These are phyloP conservation scores for Phlebiopsis flavidoalba DNA, from an alignment of 768 basidiomycete genomes.

Conservation along the genomic window DNA sequence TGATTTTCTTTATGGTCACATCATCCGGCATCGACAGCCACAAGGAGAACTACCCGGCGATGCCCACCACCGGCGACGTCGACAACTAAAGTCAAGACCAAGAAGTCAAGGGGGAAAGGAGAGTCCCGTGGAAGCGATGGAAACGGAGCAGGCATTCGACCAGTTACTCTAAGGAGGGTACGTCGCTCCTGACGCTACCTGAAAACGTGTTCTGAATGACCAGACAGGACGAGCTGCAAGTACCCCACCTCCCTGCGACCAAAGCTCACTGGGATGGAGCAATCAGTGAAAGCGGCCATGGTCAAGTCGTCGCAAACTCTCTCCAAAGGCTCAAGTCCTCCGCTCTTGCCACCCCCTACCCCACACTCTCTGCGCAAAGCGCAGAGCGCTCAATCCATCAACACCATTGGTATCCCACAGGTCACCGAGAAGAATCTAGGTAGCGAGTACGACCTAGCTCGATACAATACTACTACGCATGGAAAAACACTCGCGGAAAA, in stretches of 20 bases:
- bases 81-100: slow-evolving; percentile 27
- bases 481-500: background rate
- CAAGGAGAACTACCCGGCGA: slow-evolving; percentile 65
- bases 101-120: slow-evolving; percentile 38
- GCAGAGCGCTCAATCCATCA: slow-evolving; percentile 68
- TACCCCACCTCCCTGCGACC: slow-evolving; percentile 72
- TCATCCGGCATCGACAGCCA: slow-evolving; percentile 40
- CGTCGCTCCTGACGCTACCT: slow-evolving; percentile 21
- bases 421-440: background rate
- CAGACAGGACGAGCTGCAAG: slow-evolving; percentile 83
- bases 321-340: slow-evolving; percentile 29
- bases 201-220: background rate
- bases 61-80: slow-evolving; percentile 13
- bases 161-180: slow-evolving; percentile 76
- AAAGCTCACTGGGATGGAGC: slow-evolving; percentile 76
- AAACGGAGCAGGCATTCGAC: slow-evolving; percentile 72
- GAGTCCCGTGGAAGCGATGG: slow-evolving; percentile 25
- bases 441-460: background rate
- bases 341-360: slow-evolving; percentile 32
- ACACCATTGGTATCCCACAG: slow-evolving; percentile 13
- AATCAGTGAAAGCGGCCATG: slow-evolving; percentile 88
- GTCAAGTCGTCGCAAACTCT: slow-evolving; percentile 77
- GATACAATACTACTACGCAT: slow-evolving; percentile 14
- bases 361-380: slow-evolving; percentile 61
- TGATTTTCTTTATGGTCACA: slow-evolving; percentile 68